Evolutionary conservation across 768 basidiomycete species (phyloP), one percentile per base, ranked within the genome.

Genomic region (Rhizopogon vulgaris): DNA sequence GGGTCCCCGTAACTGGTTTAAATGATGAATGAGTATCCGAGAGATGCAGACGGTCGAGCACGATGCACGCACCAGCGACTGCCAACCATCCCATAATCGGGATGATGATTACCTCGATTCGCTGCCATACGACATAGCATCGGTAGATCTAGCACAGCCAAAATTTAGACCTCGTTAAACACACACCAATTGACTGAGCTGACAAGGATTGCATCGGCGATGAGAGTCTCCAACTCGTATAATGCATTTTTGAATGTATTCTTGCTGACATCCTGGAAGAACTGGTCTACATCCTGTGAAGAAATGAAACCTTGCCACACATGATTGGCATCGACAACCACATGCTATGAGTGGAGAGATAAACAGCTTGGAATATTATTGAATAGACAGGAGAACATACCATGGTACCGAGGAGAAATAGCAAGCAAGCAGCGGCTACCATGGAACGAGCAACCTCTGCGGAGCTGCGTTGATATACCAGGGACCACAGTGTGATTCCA

Each of bases 131-230:
- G 9, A 53, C 30, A 36, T 56, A 53, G 39, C 47, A 39, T 22
- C 55, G 34, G 46, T 56, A 53, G 38, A 56, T 54, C 52, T 56
- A 37, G 3, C n/a, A 1, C 22, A 3, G 39, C 37, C 45, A 34
- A 22, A 51, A 3, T 32, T 48, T 48, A 41, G 50, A 41, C 18
- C 37, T 38, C 41, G 32, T 12, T 37, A 3, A 6, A 39, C 27
- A 11, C 18, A 39, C 9, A 41, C 46, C 41, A 30, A 24, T 4
- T 25, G 34, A 28, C 18, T 43, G 17, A 25, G 24, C 51, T 45
- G n/a, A 58, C 59, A 48, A 60, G 48, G 41, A 60, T 49, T 32
- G 39, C 51, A 36, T 60, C 60, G 18, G 53, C 58, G 0, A 60
- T 37, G 7, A 59, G 25, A 15, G 55, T 59, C 41, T 59, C 49